Evolutionary conservation across 139 green algal genomes (phyloP), one percentile per base, ranked within the genome.

Genomic region (Microglena sp.): DNA sequence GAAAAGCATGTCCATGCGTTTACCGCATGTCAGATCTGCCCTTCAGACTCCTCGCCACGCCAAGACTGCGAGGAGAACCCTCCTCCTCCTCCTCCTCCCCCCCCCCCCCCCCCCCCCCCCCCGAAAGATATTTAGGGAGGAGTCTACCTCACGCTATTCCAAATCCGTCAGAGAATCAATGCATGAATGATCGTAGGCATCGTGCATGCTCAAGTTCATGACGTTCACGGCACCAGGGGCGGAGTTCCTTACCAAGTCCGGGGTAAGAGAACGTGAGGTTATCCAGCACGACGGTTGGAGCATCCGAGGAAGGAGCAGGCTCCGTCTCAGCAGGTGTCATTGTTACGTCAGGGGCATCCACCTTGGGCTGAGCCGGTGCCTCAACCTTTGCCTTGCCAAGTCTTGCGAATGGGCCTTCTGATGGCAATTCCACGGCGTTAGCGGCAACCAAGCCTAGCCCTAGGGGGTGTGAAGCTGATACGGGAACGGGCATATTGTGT

Each of bases 221-320:
- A 22, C 43, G 3, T 28, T 7, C 8, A 4, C 43, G 2, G 33
- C 43, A 15, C 4, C 18, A 4, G 4, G 5, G 5, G 26, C 29
- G 22, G 18, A 28, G 27, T 24, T 18, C 33, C 70, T 50, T 61
- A 91, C 86, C 86, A 55, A 93, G 75, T 4, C 83, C 87, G 1
- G 84, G 80, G 58, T 95, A 95, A 6, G 69, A 68, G 45, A 95
- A 95, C 2, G 74, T 76, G 5, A 95, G 65, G 27, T 73, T 18
- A 1, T 72, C 26, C 0, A 83, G 71, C 30, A 33, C 64, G 2
- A 81, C 57, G 45, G 54, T 65, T 2, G 66, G 45, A 21, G n/a
- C 55, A 15, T 29, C 64, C 45, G 34, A 40, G 60, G 64, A 55
- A 26, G 40, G 56, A 7, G 45, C 30, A 33, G 45, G 26, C 18